A percentile compares a stretch with the other conserved stretches of the same genome.
Conservation (phyloP, 129 eudicot genomes). For the Ambrosia trifida region DNA sequence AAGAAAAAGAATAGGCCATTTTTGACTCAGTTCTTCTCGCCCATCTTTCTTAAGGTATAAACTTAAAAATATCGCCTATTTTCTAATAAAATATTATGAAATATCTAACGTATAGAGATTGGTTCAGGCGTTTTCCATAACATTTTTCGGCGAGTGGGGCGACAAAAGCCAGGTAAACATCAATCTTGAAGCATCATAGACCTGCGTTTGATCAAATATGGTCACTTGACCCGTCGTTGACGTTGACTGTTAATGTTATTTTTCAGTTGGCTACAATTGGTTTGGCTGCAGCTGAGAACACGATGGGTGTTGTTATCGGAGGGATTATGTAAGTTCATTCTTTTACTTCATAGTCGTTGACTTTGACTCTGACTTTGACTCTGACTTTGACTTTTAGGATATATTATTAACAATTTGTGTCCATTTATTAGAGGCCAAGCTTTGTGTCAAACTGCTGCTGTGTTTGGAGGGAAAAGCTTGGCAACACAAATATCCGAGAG, state of each 20-base stretch:
- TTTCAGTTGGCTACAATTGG: constrained; percentile 93
- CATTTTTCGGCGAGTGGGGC: constrained; percentile 94
- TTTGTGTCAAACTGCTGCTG: constrained; percentile 84
- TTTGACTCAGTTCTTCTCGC: constrained; percentile 75
- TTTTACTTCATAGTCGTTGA: background rate
- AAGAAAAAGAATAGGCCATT: constrained; percentile 69
- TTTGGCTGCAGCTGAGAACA: constrained; percentile 93
- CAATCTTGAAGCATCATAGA: constrained; percentile 12
- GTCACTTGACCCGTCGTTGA: background rate
- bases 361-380: background rate
- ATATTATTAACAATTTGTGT: constrained; percentile 18
- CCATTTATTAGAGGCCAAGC: constrained; percentile 72
- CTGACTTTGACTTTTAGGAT: background rate
- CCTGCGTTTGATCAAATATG: background rate
- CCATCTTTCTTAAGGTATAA: constrained; percentile 72
- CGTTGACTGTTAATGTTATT: background rate
- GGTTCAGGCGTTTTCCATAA: constrained; percentile 79
- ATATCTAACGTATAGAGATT: background rate
- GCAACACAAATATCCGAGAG: constrained; percentile 73
- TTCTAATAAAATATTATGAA: too few species aligned
- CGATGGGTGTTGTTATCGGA: constrained; percentile 87
- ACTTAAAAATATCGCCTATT: background rate
- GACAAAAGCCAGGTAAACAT: constrained; percentile 83
- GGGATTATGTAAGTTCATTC: constrained; percentile 63
- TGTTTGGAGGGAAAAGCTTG: constrained; percentile 83